Conservation (phyloP, 1,284 basidiomycete genomes). For the Ceratobasidium sp. region DNA sequence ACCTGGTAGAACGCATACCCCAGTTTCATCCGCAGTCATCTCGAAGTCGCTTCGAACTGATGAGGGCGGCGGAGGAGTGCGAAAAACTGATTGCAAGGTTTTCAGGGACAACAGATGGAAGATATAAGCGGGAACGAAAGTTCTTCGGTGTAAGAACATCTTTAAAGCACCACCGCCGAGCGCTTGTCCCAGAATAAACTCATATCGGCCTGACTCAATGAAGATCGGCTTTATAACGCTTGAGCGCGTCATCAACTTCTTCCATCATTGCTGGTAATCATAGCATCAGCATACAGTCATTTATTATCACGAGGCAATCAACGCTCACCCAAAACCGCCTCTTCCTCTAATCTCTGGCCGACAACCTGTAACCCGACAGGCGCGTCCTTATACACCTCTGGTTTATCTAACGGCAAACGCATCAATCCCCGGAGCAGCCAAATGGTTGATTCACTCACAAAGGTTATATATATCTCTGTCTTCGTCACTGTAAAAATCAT, state of each 20-base stretch:
- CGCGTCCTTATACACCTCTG: constrained; percentile 64
- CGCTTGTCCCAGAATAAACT: too few relatives aligned
- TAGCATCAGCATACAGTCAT: not conserved
- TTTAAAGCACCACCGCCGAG: too few relatives aligned
- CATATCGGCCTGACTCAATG: too few relatives aligned
- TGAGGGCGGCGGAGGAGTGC: too few relatives aligned
- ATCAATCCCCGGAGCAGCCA: not conserved
- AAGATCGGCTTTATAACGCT: not conserved
- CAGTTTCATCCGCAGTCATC: too few relatives aligned
- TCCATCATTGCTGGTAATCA: constrained; percentile 64
- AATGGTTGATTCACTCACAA: constrained; percentile 59
- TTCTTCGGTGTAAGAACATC: too few relatives aligned
- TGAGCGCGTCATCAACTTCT: constrained; percentile 59
- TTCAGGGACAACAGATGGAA: too few relatives aligned
- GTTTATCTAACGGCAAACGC: constrained; percentile 64
- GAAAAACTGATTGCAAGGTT: too few relatives aligned
- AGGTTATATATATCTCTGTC: constrained; percentile 65
- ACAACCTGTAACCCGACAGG: constrained; percentile 78
- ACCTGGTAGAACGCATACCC: too few relatives aligned
- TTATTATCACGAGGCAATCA: not conserved
- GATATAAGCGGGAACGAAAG: too few relatives aligned
- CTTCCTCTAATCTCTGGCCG: constrained; percentile 76
- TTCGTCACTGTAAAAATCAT: constrained; percentile 59
- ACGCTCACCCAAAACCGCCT: constrained; percentile 62
- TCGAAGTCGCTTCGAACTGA: too few relatives aligned